phyloP scores from a whole-genome alignment of 1,284 basidiomycete species.

The Trichosporon coremiiforme region DNA sequence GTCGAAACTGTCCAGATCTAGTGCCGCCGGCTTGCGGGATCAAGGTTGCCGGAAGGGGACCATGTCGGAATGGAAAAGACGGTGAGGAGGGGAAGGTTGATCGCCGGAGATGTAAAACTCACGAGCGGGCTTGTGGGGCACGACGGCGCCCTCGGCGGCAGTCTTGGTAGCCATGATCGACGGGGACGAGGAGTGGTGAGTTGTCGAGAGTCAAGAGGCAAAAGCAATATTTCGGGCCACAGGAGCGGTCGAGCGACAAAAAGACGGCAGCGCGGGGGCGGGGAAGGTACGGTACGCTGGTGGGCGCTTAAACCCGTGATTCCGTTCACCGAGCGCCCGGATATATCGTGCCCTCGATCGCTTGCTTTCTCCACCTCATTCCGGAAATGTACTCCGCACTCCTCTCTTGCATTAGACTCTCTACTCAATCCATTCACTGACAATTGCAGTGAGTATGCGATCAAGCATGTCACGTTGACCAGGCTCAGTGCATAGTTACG shows the following conservation, averaged over 20 bases:
- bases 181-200: neutral
- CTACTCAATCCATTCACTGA: no score
- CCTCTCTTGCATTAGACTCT: neutral
- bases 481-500: neutral
- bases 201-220: neutral
- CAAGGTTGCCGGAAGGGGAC: neutral
- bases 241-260: slow-evolving; percentile 11
- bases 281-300: slow-evolving; percentile 2
- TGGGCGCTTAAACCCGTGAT: slow-evolving; percentile 19
- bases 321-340: slow-evolving; percentile 10
- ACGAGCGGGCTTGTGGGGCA: slow-evolving; percentile 13
- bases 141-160: neutral
- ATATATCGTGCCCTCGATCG: slow-evolving; percentile 1
- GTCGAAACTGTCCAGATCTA: neutral
- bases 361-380: slow-evolving; percentile 14
- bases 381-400: neutral
- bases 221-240: slow-evolving; percentile 3
- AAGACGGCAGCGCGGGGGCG: slow-evolving; percentile 7
- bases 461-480: neutral
- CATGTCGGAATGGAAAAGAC: neutral
- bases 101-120: neutral
- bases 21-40: neutral
- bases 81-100: neutral
- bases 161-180: slow-evolving; percentile 10
- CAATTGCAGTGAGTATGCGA: neutral